These are phyloP conservation scores for Draba incana DNA, from an alignment of 345 rosid genomes.

Conservation along the genomic window DNA sequence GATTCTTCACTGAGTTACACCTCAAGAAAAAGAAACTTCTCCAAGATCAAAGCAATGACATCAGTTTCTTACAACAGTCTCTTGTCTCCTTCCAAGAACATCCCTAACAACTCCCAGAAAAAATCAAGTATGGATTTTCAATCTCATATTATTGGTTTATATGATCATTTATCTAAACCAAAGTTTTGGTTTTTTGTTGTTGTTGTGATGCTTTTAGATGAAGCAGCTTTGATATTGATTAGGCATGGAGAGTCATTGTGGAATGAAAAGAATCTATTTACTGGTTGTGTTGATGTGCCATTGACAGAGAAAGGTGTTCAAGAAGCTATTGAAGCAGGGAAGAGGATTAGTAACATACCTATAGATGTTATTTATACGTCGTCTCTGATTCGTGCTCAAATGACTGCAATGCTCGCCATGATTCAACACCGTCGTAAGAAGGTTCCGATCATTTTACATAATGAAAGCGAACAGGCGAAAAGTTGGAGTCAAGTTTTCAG, in stretches of 20 bases:
- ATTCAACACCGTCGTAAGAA: slow-evolving; percentile 91
- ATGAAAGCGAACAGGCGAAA: slow-evolving; percentile 76
- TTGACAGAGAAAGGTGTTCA: slow-evolving; percentile 87
- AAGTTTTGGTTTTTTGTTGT: not conserved
- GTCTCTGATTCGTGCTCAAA: slow-evolving; percentile 91
- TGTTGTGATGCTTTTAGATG: slow-evolving; percentile 50
- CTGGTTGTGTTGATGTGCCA: slow-evolving; percentile 98
- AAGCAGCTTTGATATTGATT: slow-evolving; percentile 82
- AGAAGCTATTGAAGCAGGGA: slow-evolving; percentile 99
- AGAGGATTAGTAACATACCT: slow-evolving; percentile 92
- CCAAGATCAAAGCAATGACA: slow-evolving; percentile 54
- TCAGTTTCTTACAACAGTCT: slow-evolving; percentile 57
- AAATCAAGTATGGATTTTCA: slow-evolving; percentile 59
- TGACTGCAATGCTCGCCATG: slow-evolving; percentile 99
- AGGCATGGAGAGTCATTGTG: slow-evolving; percentile 82
- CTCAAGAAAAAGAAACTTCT: slow-evolving; percentile 39
- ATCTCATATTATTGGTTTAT: not conserved
- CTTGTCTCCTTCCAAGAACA: slow-evolving; percentile 54
- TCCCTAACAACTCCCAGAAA: slow-evolving; percentile 46
- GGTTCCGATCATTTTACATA: slow-evolving; percentile 85
- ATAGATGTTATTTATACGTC: slow-evolving; percentile 92
- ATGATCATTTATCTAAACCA: not conserved
- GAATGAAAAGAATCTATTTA: slow-evolving; percentile 97
- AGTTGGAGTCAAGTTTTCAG: slow-evolving; percentile 88
- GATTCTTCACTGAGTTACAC: slow-evolving; percentile 37